Conservation (phyloP, 257 asterid species). For the Prunella vulgaris region DNA sequence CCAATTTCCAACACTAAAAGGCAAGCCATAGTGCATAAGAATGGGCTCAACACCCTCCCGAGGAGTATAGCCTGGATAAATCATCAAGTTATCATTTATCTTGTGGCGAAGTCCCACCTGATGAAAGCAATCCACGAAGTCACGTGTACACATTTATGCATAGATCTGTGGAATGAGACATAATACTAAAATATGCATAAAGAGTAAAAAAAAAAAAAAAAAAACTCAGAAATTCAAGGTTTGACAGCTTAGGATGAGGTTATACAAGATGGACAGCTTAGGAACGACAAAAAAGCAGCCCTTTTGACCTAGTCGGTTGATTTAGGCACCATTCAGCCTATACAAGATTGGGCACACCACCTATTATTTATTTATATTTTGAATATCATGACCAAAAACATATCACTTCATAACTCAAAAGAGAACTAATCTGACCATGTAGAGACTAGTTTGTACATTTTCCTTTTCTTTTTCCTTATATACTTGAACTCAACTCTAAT, state of each 20-base stretch:
- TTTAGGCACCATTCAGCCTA: not conserved
- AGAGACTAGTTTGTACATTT: no score
- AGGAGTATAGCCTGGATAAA: slow-evolving; percentile 94
- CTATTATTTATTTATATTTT: no score
- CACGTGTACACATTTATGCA: not conserved
- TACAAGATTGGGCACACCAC: not conserved
- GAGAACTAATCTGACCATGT: not conserved
- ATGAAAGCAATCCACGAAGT: slow-evolving; percentile 29
- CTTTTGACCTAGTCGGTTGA: no score
- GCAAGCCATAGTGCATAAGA: slow-evolving; percentile 93
- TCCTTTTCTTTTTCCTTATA: not conserved
- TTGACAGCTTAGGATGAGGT: not conserved
- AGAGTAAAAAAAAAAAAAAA: no score
- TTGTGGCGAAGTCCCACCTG: slow-evolving; percentile 98
- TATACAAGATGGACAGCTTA: no score
- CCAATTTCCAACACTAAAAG: slow-evolving; percentile 90
- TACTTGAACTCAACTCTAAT: no score
- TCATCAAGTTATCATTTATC: slow-evolving; percentile 84
- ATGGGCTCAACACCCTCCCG: slow-evolving; percentile 87
- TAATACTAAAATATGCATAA: not conserved
- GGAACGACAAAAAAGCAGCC: no score
- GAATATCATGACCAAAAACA: not conserved
- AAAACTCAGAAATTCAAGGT: not conserved
- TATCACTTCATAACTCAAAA: not conserved
- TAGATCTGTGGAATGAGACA: not conserved